Evolutionary conservation across 768 basidiomycete genomes (phyloP), one percentile per base, ranked within the genome.

Genomic region (Hebeloma cylindrosporum): DNA sequence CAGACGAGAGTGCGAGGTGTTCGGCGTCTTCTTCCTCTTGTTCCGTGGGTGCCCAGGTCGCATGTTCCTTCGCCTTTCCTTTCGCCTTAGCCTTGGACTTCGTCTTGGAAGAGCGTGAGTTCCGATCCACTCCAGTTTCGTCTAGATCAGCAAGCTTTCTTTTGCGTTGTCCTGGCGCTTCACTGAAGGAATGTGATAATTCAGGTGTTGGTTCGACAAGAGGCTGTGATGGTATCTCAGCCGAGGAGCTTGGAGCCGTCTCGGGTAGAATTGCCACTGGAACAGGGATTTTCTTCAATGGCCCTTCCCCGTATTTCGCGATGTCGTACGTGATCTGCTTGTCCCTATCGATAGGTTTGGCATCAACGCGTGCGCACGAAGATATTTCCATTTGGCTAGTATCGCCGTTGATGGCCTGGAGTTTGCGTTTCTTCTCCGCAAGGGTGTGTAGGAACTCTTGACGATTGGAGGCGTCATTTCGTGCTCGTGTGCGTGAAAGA

Each of bases 271-370:
- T 13, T 5, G 3, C 41, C 14, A 40, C 14, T 13, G 27, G 22
- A 29, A 22, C 40, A 20, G 32, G 53, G 32, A 50, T 56, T 0
- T 82, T 88, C 53, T 79, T 72, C 31, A 92, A 67, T 1, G 88
- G 87, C 0, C 88, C 88, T 27, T 86, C 85, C 42, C 81, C 83
- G 50, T 91, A 89, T 64, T 82, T 88, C n/a, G 83, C 84, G 50
- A 92, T 85, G 60, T 92, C 89, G 52, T 90, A 91, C 60, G 86
- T 87, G 73, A 91, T 88, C 57, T 91, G 89, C 1, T 79, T 67
- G 44, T 88, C 85, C 28, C 89, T 70, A 60, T 91, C 79, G 23
- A 88, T 64, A 0, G 74, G 67, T 57, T 80, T 86, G 26, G 87
- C 83, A 47, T 89, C 85, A 3, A 79, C 77, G 7, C 88, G 79